Percentiles rank a stretch among this genome's conserved stretches.
These are phyloP conservation scores for Cymbomonas tetramitiformis DNA, from an alignment of 139 green algal species.

Conservation along the genomic window DNA sequence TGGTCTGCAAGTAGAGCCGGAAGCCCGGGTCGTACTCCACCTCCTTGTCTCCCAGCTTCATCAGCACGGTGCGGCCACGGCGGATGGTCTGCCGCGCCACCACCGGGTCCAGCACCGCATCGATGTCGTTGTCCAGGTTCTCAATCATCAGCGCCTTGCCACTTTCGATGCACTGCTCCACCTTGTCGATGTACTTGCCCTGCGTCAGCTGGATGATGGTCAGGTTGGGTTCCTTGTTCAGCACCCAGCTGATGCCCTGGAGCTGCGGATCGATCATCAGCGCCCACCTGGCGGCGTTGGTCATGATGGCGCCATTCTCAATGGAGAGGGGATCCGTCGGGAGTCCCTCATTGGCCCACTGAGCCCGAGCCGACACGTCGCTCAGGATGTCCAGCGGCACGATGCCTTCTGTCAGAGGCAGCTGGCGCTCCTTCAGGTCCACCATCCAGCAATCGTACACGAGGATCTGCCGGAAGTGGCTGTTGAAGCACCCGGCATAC, in stretches of 20 bases:
- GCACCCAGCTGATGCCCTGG: slow-evolving; percentile 70
- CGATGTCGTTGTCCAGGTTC: slow-evolving; percentile 68
- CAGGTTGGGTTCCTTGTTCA: slow-evolving; percentile 56
- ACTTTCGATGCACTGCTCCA: slow-evolving; percentile 63
- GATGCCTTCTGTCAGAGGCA: slow-evolving; percentile 43
- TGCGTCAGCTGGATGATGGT: slow-evolving; percentile 67
- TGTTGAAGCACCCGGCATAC: slow-evolving; percentile 75
- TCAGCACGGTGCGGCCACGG: slow-evolving; percentile 44
- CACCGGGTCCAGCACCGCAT: slow-evolving; percentile 69
- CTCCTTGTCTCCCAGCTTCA: slow-evolving; percentile 70
- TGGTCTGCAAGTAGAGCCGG: slow-evolving; percentile 70
- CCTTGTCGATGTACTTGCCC: slow-evolving; percentile 63
- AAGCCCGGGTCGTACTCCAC: slow-evolving; percentile 53
- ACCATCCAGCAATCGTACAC: slow-evolving; percentile 57
- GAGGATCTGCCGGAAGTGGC: slow-evolving; percentile 48
- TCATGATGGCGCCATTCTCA: slow-evolving; percentile 81
- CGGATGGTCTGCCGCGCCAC: slow-evolving; percentile 34
- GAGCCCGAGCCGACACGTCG: slow-evolving; percentile 44
- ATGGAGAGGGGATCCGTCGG: slow-evolving; percentile 58
- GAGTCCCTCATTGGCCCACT: slow-evolving; percentile 71
- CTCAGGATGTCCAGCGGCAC: slow-evolving; percentile 38
- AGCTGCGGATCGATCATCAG: too few species aligned
- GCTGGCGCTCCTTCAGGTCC: slow-evolving; percentile 47
- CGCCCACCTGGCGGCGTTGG: slow-evolving; percentile 47
- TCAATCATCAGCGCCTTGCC: slow-evolving; percentile 72